Conservation (phyloP, 78 protist genomes). For the Dictyostelium capitatum region DNA sequence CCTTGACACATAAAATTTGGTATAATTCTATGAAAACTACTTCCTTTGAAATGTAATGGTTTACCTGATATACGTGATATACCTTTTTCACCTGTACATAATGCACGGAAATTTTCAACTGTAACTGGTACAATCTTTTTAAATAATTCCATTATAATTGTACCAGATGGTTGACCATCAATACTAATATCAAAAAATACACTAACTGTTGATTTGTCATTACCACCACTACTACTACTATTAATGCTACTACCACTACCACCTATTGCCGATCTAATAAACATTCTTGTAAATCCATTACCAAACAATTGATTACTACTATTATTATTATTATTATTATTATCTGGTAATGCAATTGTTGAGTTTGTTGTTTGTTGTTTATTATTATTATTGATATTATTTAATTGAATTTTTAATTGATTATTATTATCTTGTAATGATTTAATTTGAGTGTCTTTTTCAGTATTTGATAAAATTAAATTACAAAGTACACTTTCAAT, state of each 20-base stretch:
- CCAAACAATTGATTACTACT: too few relatives aligned
- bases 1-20: slow-evolving; percentile 97
- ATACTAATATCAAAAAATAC: neutral
- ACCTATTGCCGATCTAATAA: too few relatives aligned
- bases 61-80: slow-evolving; percentile 38
- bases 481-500: neutral
- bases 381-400: neutral
- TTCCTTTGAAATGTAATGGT: slow-evolving; percentile 86
- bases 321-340: too few relatives aligned
- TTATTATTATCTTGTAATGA: neutral
- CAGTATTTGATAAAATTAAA: neutral
- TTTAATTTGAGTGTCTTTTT: neutral
- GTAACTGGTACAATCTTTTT: too few relatives aligned
- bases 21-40: slow-evolving; percentile 95
- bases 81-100: slow-evolving; percentile 92
- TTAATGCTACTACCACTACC: too few relatives aligned
- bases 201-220: neutral
- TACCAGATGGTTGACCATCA: too few relatives aligned
- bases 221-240: too few relatives aligned
- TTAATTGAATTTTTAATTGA: neutral
- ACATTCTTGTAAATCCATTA: too few relatives aligned
- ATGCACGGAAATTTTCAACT: slow-evolving; percentile 82
- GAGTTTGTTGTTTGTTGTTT: too few relatives aligned
- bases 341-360: too few relatives aligned
- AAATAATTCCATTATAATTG: too few relatives aligned